A percentile compares a stretch with the other conserved stretches of the same genome.
phyloP scores from a whole-genome alignment of 306 rosid genomes.

The Acacia melanoxylon region DNA sequence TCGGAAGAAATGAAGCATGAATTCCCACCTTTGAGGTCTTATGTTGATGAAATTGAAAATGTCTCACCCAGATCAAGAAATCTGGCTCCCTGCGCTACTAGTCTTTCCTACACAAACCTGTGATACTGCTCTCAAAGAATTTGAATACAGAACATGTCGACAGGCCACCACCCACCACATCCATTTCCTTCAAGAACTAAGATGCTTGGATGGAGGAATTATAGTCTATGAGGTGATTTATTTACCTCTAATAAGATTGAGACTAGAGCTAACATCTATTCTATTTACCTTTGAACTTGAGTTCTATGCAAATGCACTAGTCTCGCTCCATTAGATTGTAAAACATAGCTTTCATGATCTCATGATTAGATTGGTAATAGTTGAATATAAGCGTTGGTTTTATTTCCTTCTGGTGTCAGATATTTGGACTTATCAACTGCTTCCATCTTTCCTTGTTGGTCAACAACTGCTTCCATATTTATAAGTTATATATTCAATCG shows the following conservation, averaged over 20 bases:
- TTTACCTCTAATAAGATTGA: neutral
- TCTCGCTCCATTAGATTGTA: neutral
- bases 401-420: neutral
- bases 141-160: slow-evolving; percentile 29
- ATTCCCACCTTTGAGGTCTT: slow-evolving; percentile 34
- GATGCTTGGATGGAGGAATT: slow-evolving; percentile 33
- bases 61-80: slow-evolving; percentile 29
- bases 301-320: neutral
- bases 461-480: neutral
- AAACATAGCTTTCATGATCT: neutral
- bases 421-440: neutral
- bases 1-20: slow-evolving; percentile 40
- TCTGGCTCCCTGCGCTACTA: slow-evolving; percentile 1
- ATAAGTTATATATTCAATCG: neutral
- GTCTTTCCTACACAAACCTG: slow-evolving; percentile 31
- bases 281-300: neutral
- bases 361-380: neutral
- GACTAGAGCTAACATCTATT: neutral
- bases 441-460: neutral
- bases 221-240: neutral
- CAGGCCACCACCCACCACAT: slow-evolving; percentile 38
- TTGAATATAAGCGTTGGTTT: neutral
- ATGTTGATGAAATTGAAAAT: slow-evolving; percentile 17
- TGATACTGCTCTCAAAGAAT: slow-evolving; percentile 30
- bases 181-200: slow-evolving; percentile 23